Evolutionary conservation across 805 yeast genomes (phyloP).

Genomic region (Hanseniaspora mollemarum): DNA sequence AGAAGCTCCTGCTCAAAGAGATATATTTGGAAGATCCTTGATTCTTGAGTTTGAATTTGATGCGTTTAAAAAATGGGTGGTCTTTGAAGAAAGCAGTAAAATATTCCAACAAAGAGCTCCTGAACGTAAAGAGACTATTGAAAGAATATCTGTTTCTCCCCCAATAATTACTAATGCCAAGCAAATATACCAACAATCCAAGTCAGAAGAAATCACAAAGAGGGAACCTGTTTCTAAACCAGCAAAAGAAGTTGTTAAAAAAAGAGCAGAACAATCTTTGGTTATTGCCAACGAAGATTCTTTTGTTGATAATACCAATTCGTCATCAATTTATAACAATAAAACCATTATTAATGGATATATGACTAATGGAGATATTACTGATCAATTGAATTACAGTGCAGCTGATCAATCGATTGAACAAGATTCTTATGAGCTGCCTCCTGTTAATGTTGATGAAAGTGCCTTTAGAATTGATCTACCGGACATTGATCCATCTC

Average conservation of each 20-base stretch:
- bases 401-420: neutral
- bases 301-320: neutral
- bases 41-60: slow-evolving; percentile 71
- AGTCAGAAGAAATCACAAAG: neutral
- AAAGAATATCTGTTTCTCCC: neutral
- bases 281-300: neutral
- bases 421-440: slow-evolving; percentile 3
- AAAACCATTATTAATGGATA: slow-evolving; percentile 13
- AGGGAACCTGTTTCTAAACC: neutral
- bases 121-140: neutral
- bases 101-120: neutral
- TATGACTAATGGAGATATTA: slow-evolving; percentile 10
- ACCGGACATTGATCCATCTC: slow-evolving; percentile 16
- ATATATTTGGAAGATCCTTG: slow-evolving; percentile 66
- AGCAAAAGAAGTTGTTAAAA: neutral
- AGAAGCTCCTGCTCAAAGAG: slow-evolving; percentile 52
- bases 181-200: no score
- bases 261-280: neutral
- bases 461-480: slow-evolving; percentile 14
- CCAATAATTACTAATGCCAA: neutral
- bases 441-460: slow-evolving; percentile 10
- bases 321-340: slow-evolving; percentile 9
- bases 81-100: slow-evolving; percentile 49
- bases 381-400: neutral
- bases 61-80: slow-evolving; percentile 68